Base-by-base conservation (phyloP, 148 eudicot species). In the Vaccinium vitisidaea region DNA sequence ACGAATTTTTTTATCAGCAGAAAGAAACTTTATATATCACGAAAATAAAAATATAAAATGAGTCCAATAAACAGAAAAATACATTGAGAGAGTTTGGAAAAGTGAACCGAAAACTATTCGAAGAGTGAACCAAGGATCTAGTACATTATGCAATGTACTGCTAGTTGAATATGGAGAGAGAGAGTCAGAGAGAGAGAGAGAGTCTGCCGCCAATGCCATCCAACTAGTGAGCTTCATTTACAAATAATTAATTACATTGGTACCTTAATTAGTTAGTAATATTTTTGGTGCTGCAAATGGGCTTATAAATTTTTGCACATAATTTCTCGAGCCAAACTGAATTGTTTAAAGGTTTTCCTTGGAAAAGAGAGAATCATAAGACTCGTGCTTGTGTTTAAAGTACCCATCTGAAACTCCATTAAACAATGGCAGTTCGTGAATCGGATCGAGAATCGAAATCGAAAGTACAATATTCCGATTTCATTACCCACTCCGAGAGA, bases 181-280 rank as follows among this genome's bases (percentile, higher is more conserved):
- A 8, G 8, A 21, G 25, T n/a, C n/a, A 50, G 30, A 23, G 55
- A 27, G 49, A n/a, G 21, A 10, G 80, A 21, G 80, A 46, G 30
- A 21, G 25, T 77, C 80, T 78, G 81, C 81, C 48, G 81, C 81
- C 63, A 43, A 43, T 43, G 46, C 46, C 6, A 32, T 30, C 82
- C 69, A 56, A 32, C 50, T 39, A 79, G 58, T 56, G 82, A 56
- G 16, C 69, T 43, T 43, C 46, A 5, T 43, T 43, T 43, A 43
- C 46, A 6, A 43, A 43, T 43, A 43, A 43, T 43, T 43, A 5
- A 43, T 43, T 43, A 6, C 46, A 43, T 43, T 43, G 46, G 46
- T 43, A 5, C 46, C 46, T 43, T 43, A 43, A 43, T 43, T 43
- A 59, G 65, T 59, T 30, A 36, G 39, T 36, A 65, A 23, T 65